Conservation (phyloP, 805 yeast species). For the Teunomyces atbi region DNA sequence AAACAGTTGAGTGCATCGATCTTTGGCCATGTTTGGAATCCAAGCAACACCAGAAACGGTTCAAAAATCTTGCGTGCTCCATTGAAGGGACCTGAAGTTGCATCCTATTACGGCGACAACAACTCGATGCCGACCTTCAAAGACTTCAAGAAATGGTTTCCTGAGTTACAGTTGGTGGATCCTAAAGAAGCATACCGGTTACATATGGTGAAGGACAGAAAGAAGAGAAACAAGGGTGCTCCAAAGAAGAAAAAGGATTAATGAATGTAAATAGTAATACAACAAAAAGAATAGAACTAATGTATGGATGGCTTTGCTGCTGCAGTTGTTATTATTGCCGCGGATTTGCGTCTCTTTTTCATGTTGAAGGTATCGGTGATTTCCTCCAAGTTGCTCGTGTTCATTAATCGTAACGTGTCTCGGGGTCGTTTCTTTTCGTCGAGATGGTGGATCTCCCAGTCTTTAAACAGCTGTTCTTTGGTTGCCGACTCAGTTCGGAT, state of each 20-base stretch:
- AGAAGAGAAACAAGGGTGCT: slow-evolving; percentile 87
- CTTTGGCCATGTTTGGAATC: slow-evolving; percentile 71
- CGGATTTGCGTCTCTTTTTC: slow-evolving; percentile 7
- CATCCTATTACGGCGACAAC: slow-evolving; percentile 68
- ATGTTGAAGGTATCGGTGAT: slow-evolving; percentile 28
- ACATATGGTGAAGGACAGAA: slow-evolving; percentile 59
- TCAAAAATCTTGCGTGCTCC: slow-evolving; percentile 65
- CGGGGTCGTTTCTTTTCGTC: neutral
- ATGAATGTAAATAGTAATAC: slow-evolving; percentile 4
- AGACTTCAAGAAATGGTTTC: slow-evolving; percentile 55
- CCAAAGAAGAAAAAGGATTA: slow-evolving; percentile 60
- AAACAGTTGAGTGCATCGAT: slow-evolving; percentile 62
- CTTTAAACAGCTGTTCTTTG: slow-evolving; percentile 5
- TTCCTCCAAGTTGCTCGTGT: slow-evolving; percentile 16
- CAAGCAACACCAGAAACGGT: slow-evolving; percentile 65
- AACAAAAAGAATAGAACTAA: slow-evolving; percentile 3
- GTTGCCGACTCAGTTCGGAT: slow-evolving; percentile 2
- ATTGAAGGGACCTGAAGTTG: slow-evolving; percentile 69
- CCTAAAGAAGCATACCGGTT: slow-evolving; percentile 71
- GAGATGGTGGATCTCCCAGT: slow-evolving; percentile 6
- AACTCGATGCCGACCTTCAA: slow-evolving; percentile 63
- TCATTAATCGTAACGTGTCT: slow-evolving; percentile 3
- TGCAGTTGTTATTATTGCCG: neutral
- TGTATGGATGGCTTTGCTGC: neutral
- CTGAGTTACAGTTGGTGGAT: slow-evolving; percentile 53